Base-by-base conservation (phyloP, 352 stramenopile species). In the Phytophthora multivora region DNA sequence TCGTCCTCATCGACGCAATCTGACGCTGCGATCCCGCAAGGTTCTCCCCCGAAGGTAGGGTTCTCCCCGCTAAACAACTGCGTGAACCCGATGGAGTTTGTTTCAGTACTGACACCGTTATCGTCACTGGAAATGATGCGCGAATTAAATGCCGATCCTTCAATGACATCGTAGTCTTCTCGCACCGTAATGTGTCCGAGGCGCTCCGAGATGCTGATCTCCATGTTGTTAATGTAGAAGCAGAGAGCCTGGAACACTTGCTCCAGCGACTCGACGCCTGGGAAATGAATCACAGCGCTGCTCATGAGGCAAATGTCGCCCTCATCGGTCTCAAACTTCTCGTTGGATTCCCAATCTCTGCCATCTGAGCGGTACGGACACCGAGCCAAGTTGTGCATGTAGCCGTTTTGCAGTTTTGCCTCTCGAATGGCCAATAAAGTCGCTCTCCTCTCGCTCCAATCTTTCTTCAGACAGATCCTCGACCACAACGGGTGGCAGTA, bases 161-260 rank as follows among this genome's bases (percentile, higher is more conserved):
- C 58, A 7, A 66, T 45, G 1, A 59, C 31, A 31, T 71, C 54
- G 48, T 69, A 69, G 33, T 69, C 61, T 38, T 69, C 54, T 38
- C 61, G n/a, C 3, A 69, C 49, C 2, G 61, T 69, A 18, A 59
- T 51, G 12, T 65, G 49, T 0, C 61, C 61, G 1, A 70, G 33
- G 9, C 43, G 16, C 42, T 84, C 75, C 7, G 75, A 73, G 25
- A 81, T 69, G 28, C 59, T 73, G 54, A 80, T 80, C 55, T 83
- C 75, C 47, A 83, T 68, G 53, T 80, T 81, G 48, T 58, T 66
- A 12, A 77, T 54, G 36, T 70, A 77, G 49, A 70, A 77, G 30
- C 64, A 65, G 8, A 71, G 49, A 11, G 72, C 75, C 6, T 80
- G 59, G 28, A 57, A 79, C 23, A 77, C 75, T 26, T 73, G 55